Conservation (phyloP, 108 stramenopile genomes). For the Mayamaea pseudoterrestris region DNA sequence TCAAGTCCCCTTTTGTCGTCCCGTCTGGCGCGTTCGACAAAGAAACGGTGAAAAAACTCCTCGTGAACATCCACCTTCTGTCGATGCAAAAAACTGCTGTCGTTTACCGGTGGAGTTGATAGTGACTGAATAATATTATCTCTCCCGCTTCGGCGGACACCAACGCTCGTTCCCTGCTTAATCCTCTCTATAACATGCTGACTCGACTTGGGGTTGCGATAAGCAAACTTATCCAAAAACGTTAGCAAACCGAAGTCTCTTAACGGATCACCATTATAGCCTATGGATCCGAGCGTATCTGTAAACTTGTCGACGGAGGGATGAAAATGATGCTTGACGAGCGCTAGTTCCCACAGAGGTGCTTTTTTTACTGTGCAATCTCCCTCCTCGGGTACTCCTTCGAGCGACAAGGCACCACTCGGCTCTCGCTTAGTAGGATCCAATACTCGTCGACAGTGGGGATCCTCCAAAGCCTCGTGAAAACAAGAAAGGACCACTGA, state of each 20-base stretch:
- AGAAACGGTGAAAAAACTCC: constrained; percentile 88
- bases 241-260: constrained; percentile 82
- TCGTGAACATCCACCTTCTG: constrained; percentile 52
- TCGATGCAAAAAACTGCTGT: constrained; percentile 53
- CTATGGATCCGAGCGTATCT: constrained; percentile 33
- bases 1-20: constrained; percentile 73
- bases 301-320: constrained; percentile 91
- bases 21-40: constrained; percentile 69
- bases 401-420: constrained; percentile 24
- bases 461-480: constrained; percentile 13
- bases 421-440: constrained; percentile 70
- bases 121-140: not conserved
- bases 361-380: constrained; percentile 11
- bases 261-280: constrained; percentile 90
- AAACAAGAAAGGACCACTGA: constrained; percentile 27
- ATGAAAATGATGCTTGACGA: constrained; percentile 84
- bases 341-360: constrained; percentile 71
- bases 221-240: constrained; percentile 98
- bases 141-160: constrained; percentile 23
- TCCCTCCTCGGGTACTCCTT: not conserved
- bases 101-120: constrained; percentile 55
- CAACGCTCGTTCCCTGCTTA: constrained; percentile 33
- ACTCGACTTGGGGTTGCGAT: constrained; percentile 88
- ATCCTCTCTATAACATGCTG: constrained; percentile 23
- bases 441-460: constrained; percentile 13